Base-by-base conservation (phyloP, 2,329 filamentous ascomycete genomes). In the Alternaria viburni region DNA sequence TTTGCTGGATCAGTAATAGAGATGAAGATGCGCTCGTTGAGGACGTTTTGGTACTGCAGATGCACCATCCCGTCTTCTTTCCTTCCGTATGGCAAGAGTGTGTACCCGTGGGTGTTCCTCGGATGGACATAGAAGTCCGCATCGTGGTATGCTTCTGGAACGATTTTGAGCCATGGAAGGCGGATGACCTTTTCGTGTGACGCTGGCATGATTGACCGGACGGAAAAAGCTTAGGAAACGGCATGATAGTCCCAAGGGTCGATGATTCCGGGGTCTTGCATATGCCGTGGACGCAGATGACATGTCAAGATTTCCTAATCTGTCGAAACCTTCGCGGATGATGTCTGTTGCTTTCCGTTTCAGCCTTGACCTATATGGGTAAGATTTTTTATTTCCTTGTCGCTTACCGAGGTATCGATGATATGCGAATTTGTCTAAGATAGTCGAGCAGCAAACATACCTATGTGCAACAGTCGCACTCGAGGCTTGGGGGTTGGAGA, bases 31-130 rank as follows among this genome's bases (percentile, higher is more conserved):
- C 36, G 3, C n/a, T 17, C 36, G 1, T 17, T 41, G 36, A 41
- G 36, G n/a, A 41, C 2, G 1, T 17, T 11, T 17, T n/a, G n/a
- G 36, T 41, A 41, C 15, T 0, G 0, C 1, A 1, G 36, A 11
- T 41, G n/a, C 36, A 9, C 9, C n/a, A 17, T 41, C 9, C 36
- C 36, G n/a, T 41, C 9, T 41, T 41, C 36, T 11, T 41, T 41
- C 36, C 36, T 41, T 41, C n/a, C 36, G 36, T 17, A 41, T 41
- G 36, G 36, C 36, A 41, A 6, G n/a, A 1, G 5, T 6, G n/a
- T 1, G 2, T 41, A 41, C 1, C n/a, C 36, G 36, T 17, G 36
- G n/a, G 36, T 41, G 15, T 41, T 41, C n/a, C 36, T 17, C n/a
- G n/a, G 36, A 10, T 10, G 15, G 2, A 10, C 0, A 41, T 41